These are phyloP conservation scores for Leccinum uliginosum DNA, from an alignment of 768 basidiomycete species.

Conservation along the genomic window DNA sequence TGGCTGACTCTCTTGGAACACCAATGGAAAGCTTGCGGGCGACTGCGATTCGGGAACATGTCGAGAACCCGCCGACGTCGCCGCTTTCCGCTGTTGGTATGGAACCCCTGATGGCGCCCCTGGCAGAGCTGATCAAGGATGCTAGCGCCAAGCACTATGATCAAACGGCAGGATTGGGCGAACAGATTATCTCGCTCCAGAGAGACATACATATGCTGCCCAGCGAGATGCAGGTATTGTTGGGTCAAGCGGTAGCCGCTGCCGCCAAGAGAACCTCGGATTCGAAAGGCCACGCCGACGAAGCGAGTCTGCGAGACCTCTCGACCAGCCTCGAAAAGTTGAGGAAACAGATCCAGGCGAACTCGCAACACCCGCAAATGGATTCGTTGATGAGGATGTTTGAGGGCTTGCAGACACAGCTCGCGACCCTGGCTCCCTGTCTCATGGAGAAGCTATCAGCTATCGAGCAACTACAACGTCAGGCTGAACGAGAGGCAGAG, in stretches of 20 bases:
- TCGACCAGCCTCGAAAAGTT: constrained; percentile 15
- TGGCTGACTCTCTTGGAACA: background rate
- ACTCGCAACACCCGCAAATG: constrained; percentile 9
- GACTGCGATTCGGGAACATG: constrained; percentile 16
- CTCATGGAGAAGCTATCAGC: constrained; percentile 32
- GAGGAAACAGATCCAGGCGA: constrained; percentile 11
- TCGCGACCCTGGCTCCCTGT: constrained; percentile 36
- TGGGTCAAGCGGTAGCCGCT: constrained; percentile 8
- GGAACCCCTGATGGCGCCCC: constrained; percentile 21
- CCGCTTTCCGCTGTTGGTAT: constrained; percentile 4
- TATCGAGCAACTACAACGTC: constrained; percentile 25
- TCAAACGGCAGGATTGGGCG: constrained; percentile 30
- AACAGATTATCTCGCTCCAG: constrained; percentile 32
- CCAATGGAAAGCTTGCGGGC: constrained; percentile 9
- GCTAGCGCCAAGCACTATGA: constrained; percentile 34
- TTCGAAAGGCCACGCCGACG: background rate
- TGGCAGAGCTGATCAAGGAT: constrained; percentile 33
- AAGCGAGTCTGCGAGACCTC: constrained; percentile 5
- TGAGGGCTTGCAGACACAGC: constrained; percentile 36
- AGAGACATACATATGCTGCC: constrained; percentile 28
- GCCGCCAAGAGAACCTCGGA: constrained; percentile 3
- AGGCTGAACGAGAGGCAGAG: constrained; percentile 8
- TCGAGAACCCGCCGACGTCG: constrained; percentile 13
- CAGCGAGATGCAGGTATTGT: constrained; percentile 19
- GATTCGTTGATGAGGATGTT: constrained; percentile 31